phyloP scores from a whole-genome alignment of 1,139 yeast genomes.

The Magnusiomyces suaveolens region DNA sequence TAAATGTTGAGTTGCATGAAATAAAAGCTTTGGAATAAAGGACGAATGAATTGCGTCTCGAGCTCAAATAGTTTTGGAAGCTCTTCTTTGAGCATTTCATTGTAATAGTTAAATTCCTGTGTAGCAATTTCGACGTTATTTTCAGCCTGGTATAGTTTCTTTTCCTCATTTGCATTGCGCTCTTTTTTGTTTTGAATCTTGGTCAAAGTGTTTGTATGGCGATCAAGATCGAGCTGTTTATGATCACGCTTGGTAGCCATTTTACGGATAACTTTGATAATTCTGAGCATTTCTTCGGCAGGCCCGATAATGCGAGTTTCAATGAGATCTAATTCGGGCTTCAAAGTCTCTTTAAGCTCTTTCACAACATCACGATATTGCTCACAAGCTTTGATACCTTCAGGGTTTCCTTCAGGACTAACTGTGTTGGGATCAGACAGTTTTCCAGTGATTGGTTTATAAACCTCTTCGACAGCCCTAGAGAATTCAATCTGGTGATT shows the following conservation, averaged over 20 bases:
- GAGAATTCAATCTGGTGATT: conserved; percentile 89
- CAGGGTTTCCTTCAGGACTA: conserved; percentile 87
- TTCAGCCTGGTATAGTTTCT: conserved; percentile 76
- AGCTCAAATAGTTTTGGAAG: conserved; percentile 76
- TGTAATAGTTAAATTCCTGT: conserved; percentile 92
- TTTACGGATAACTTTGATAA: conserved; percentile 74
- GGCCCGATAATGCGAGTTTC: conserved; percentile 86
- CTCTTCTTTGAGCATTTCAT: conserved; percentile 85
- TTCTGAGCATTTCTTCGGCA: conserved; percentile 78
- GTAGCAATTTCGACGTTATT: conserved; percentile 84
- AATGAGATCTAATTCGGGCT: conserved; percentile 88
- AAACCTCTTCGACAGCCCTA: conserved; percentile 87
- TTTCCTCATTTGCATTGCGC: conserved; percentile 79
- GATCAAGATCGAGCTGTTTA: conserved; percentile 87
- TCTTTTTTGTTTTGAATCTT: conserved; percentile 79
- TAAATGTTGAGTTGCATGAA: conserved; percentile 96
- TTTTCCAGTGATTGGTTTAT: conserved; percentile 90
- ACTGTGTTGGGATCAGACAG: conserved; percentile 80
- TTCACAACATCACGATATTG: conserved; percentile 81
- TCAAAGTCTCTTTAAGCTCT: conserved; percentile 72
- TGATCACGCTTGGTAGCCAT: conserved; percentile 94
- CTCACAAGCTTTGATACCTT: conserved; percentile 89
- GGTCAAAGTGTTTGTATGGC: conserved; percentile 58
- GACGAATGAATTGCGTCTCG: conserved; percentile 87
- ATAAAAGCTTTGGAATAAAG: conserved; percentile 85